Evolutionary conservation across 495 filamentous ascomycete genomes (phyloP), one percentile per base, ranked within the genome.

Genomic region (Ascobolus immersus): DNA sequence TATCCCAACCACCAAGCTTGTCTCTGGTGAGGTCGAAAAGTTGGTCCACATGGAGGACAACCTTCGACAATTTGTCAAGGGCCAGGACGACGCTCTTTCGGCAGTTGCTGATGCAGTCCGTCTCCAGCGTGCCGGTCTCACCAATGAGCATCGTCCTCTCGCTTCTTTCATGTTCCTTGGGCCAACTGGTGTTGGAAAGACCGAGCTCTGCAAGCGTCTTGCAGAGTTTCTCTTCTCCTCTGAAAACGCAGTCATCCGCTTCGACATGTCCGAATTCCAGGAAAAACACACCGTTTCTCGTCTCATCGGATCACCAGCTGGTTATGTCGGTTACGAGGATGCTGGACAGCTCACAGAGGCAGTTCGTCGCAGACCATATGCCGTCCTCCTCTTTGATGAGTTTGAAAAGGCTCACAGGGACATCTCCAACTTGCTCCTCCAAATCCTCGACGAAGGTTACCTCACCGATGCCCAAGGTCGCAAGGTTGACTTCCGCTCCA

Each of bases 141-240:
- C 72, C 41, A 77, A 78, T 15, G 79, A 92, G 39, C 89, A 92
- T 44, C 69, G 84, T 1, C 84, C 86, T 1, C 57, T 90, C 6
- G 86, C 84, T 2, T 80, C 72, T 4, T 94, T 94, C 62, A 91
- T 94, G 74, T 93, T 94, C 61, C 64, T 94, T 12, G 86, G 86
- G 0, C 86, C 86, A 5, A 96, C 86, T 10, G 84, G 86, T 42
- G 84, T 93, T 19, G 86, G 86, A 32, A 96, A 96, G 53, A 96
- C 84, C 2, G 86, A 93, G 43, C 64, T 93, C 4, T 92, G 81
- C 62, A 96, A 96, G 63, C 82, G 81, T 42, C 73, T 96, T 48
- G 86, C 84, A 29, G 61, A 62, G 39, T 92, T 91, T 60, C 57
- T 96, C 15, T 96, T 96, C 53, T 81, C 75, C 0, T 91, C 78